Percentiles rank a stretch among this genome's conserved stretches.
phyloP scores from a whole-genome alignment of 2,329 filamentous ascomycete genomes.

The Curvularia sp. region DNA sequence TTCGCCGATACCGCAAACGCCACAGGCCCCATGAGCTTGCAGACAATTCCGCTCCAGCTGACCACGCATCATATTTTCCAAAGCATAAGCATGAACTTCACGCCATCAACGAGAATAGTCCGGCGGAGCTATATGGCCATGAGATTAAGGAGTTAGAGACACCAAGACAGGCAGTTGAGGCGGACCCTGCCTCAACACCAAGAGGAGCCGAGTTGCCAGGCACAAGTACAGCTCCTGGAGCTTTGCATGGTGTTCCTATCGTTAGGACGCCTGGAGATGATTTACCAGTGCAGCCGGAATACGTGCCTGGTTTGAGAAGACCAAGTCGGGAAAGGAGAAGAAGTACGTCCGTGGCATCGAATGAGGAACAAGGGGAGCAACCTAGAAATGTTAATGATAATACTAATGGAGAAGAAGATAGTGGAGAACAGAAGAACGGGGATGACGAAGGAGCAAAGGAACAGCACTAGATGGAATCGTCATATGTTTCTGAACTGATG shows the following conservation, averaged over 20 bases:
- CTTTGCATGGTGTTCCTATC: background rate
- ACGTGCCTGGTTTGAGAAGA: background rate
- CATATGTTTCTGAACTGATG: background rate
- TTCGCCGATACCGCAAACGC: background rate
- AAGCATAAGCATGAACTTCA: background rate
- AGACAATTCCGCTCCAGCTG: background rate
- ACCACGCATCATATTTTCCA: background rate
- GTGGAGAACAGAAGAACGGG: background rate
- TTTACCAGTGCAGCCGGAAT: background rate
- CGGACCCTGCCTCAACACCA: background rate
- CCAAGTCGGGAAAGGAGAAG: background rate
- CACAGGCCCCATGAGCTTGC: background rate
- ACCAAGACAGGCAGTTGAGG: background rate
- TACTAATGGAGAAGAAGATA: background rate
- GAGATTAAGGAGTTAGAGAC: background rate
- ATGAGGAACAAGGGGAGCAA: background rate
- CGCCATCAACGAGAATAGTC: slow-evolving; percentile 2
- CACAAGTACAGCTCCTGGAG: background rate
- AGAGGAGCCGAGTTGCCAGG: background rate
- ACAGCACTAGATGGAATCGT: background rate
- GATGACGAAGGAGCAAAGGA: background rate
- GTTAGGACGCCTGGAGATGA: background rate
- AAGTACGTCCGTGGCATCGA: background rate
- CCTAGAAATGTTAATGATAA: background rate
- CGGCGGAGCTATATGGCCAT: slow-evolving; percentile 1